phyloP scores from a whole-genome alignment of 2,329 filamentous ascomycete genomes.

The Acephala macrosclerotiorum region DNA sequence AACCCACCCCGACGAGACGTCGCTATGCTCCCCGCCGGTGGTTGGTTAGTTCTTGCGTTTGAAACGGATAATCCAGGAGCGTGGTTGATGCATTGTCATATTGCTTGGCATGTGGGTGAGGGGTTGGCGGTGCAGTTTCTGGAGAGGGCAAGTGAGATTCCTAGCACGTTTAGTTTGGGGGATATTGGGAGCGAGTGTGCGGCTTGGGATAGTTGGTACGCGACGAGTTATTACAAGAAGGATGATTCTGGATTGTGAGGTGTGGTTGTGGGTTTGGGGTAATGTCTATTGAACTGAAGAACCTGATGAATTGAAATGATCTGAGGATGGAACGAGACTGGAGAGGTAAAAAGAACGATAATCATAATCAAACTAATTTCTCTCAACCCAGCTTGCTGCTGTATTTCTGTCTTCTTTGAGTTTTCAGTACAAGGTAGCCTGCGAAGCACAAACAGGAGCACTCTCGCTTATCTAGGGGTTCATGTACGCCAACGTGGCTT shows the following conservation, averaged over 20 bases:
- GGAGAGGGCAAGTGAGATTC: slow-evolving; percentile 22
- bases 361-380: no score
- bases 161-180: background rate
- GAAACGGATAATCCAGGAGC: slow-evolving; percentile 57
- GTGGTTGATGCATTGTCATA: slow-evolving; percentile 59
- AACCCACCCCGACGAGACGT: slow-evolving; percentile 60
- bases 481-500: background rate
- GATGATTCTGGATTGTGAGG: slow-evolving; percentile 19
- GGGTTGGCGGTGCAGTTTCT: slow-evolving; percentile 32
- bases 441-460: background rate
- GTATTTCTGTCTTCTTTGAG: no score
- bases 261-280: background rate
- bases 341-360: no score
- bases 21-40: slow-evolving; percentile 52
- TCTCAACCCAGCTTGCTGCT: no score
- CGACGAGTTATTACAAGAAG: slow-evolving; percentile 17
- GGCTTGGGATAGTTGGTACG: slow-evolving; percentile 21
- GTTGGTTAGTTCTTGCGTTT: slow-evolving; percentile 58
- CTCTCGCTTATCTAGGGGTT: slow-evolving; percentile 2
- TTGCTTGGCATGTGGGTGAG: slow-evolving; percentile 31
- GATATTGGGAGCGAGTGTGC: slow-evolving; percentile 9
- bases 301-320: background rate
- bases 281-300: no score
- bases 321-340: background rate
- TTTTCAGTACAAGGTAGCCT: no score